Evolutionary conservation across 768 basidiomycete species (phyloP).

Genomic region (Amanita rubescens): DNA sequence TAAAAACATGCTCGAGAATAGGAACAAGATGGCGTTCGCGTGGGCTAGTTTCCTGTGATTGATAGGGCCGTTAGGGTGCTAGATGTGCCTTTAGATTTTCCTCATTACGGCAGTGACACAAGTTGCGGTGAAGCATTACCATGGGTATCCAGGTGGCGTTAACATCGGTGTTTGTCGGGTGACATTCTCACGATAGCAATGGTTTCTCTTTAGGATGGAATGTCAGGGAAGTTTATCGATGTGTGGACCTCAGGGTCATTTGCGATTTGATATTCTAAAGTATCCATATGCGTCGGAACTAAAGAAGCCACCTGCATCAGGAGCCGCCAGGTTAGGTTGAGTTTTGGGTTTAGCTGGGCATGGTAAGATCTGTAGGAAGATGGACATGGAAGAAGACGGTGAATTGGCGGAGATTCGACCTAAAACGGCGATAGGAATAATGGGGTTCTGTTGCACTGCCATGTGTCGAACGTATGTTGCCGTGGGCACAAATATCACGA

Average conservation of each 20-base stretch:
- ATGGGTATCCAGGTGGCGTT: constrained; percentile 2
- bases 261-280: background rate
- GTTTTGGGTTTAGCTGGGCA: background rate
- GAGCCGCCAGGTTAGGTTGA: background rate
- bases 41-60: background rate
- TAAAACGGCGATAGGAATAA: background rate
- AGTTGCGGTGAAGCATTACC: background rate
- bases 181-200: background rate
- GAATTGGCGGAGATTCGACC: background rate
- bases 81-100: background rate
- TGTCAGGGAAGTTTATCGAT: background rate
- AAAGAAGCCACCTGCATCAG: background rate
- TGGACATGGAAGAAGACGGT: background rate
- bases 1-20: constrained; percentile 2
- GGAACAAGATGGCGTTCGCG: background rate
- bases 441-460: background rate
- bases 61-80: background rate
- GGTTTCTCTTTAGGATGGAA: background rate
- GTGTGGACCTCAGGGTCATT: background rate
- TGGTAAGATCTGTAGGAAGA: background rate
- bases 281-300: background rate
- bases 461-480: background rate
- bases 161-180: constrained; percentile 5
- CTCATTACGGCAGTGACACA: constrained; percentile 6
- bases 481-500: background rate